Percentiles rank a stretch among this genome's conserved stretches.
These are phyloP conservation scores for Ascochyta rabiei DNA, from an alignment of 2,329 filamentous ascomycete species.

Conservation along the genomic window DNA sequence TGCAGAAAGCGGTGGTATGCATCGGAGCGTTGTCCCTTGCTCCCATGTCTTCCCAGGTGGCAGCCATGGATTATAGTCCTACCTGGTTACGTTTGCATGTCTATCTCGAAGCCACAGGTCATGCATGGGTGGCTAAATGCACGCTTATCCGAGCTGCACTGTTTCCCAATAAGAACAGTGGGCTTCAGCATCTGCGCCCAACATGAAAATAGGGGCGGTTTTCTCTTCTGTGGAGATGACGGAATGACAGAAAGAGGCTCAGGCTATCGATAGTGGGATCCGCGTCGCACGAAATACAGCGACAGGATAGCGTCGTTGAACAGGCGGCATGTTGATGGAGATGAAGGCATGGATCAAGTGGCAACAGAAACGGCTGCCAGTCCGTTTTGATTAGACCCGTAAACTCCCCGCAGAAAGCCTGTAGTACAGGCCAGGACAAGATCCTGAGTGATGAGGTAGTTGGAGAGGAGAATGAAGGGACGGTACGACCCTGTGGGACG, in stretches of 20 bases:
- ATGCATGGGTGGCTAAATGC: conserved; percentile 18
- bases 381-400: conserved; percentile 24
- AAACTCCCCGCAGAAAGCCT: conserved; percentile 20
- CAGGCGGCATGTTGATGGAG: conserved; percentile 21
- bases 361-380: conserved; percentile 34
- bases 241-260: conserved; percentile 5
- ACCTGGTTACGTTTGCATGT: conserved; percentile 21
- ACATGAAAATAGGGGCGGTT: neutral
- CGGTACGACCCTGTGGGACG: conserved; percentile 24
- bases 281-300: conserved; percentile 18
- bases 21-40: conserved; percentile 39
- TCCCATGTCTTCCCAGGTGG: conserved; percentile 27
- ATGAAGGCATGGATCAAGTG: conserved; percentile 19
- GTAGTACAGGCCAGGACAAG: conserved; percentile 28
- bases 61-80: conserved; percentile 28
- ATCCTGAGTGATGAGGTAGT: conserved; percentile 26
- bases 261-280: conserved; percentile 5
- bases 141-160: conserved; percentile 4
- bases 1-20: conserved; percentile 43
- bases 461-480: conserved; percentile 29
- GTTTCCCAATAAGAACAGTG: conserved; percentile 3
- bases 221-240: neutral
- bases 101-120: conserved; percentile 16
- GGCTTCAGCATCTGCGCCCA: neutral
- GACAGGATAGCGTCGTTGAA: conserved; percentile 21